Percentiles rank a stretch among this genome's conserved stretches.
phyloP scores from a whole-genome alignment of 352 stramenopile species.

The Phytophthora rubi region DNA sequence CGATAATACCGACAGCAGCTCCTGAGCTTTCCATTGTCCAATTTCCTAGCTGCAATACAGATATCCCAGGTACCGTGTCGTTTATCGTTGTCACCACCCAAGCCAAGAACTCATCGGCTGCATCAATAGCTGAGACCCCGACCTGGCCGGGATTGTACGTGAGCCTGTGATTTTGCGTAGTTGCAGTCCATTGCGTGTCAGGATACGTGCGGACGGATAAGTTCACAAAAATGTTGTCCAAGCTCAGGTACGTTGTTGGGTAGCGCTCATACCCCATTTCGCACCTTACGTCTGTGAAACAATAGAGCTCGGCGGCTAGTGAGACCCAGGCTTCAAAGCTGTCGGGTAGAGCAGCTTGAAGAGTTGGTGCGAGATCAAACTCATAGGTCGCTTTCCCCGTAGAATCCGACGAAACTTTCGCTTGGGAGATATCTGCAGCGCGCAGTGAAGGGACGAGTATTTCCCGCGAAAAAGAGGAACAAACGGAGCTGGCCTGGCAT shows the following conservation, averaged over 20 bases:
- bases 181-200: constrained; percentile 1
- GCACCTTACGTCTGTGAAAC: background rate
- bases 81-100: constrained; percentile 1
- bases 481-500: background rate
- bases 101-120: background rate
- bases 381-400: background rate
- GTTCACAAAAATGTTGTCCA: background rate
- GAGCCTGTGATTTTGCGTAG: background rate
- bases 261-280: background rate
- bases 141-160: background rate
- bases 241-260: background rate
- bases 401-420: background rate
- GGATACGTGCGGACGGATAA: constrained; percentile 1
- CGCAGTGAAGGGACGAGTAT: background rate
- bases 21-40: background rate
- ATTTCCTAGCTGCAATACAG: background rate
- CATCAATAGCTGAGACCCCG: background rate
- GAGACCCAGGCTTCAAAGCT: background rate
- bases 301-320: background rate
- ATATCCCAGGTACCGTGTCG: background rate
- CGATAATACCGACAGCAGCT: background rate
- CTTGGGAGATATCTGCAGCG: background rate
- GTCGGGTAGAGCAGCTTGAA: background rate
- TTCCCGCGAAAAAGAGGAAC: background rate
- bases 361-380: background rate